These are phyloP conservation scores for Berberis thunbergii DNA, from an alignment of 164 flowering plant genomes.

Conservation along the genomic window DNA sequence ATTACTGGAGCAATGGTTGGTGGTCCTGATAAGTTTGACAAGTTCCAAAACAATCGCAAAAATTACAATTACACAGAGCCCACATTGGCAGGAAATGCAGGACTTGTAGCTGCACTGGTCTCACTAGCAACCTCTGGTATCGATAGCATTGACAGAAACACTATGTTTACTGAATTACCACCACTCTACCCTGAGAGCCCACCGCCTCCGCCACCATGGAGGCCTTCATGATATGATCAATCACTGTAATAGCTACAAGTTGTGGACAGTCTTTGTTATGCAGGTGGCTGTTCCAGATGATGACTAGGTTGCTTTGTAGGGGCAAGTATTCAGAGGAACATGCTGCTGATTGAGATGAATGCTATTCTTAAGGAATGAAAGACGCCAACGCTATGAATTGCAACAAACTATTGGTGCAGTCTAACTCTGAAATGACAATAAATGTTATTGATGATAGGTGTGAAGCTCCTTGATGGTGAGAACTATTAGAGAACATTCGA, in stretches of 20 bases:
- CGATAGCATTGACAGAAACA: constrained; percentile 27
- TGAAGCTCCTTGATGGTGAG: too few species aligned
- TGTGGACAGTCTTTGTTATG: neutral
- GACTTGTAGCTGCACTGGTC: constrained; percentile 74
- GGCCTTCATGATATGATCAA: constrained; percentile 21
- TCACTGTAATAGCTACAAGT: neutral
- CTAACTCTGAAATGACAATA: too few species aligned
- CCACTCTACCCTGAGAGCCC: constrained; percentile 43
- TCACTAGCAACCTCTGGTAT: constrained; percentile 45
- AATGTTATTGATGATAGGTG: too few species aligned
- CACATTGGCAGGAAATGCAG: constrained; percentile 81
- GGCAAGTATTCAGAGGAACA: too few species aligned
- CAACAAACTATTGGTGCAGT: too few species aligned
- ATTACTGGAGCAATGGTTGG: constrained; percentile 90
- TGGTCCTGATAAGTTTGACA: constrained; percentile 66
- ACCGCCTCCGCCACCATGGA: constrained; percentile 76
- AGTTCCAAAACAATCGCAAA: constrained; percentile 42
- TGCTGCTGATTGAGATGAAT: too few species aligned
- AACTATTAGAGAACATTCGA: too few species aligned
- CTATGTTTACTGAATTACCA: constrained; percentile 58
- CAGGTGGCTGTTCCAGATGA: neutral
- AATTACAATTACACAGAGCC: constrained; percentile 63
- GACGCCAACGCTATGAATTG: too few species aligned
- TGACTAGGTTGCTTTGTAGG: too few species aligned
- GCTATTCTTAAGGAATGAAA: too few species aligned